Percentiles rank a stretch among this genome's conserved stretches.
Conservation (phyloP, 2,329 filamentous ascomycete species). For the Xylariales sp. region DNA sequence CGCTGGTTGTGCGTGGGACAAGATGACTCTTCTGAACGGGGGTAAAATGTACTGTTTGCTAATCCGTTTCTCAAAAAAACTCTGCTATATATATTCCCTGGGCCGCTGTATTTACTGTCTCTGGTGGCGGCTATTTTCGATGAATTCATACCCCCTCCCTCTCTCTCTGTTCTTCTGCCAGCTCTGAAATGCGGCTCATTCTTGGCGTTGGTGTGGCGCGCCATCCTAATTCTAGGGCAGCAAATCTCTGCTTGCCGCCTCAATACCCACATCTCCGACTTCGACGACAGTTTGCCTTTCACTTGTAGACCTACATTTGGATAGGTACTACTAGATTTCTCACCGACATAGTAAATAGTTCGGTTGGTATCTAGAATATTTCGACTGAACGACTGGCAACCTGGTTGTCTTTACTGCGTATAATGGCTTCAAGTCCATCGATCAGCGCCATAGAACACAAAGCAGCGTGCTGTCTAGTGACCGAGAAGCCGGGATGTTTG, state of each 20-base stretch:
- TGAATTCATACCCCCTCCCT: not conserved
- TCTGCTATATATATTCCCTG: conserved; percentile 16
- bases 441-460: not conserved
- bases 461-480: not conserved
- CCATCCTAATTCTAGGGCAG: not conserved
- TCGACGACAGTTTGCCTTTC: too few species aligned
- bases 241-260: not conserved
- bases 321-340: not conserved
- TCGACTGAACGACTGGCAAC: not conserved
- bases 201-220: not conserved
- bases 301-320: too few species aligned
- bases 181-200: conserved; percentile 9
- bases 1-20: not conserved
- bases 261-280: not conserved
- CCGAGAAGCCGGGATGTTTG: not conserved
- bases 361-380: not conserved
- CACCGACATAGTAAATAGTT: not conserved
- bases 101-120: not conserved
- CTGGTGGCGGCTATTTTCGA: not conserved
- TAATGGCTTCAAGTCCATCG: not conserved
- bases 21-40: not conserved
- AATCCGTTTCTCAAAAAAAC: not conserved
- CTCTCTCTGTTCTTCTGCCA: not conserved
- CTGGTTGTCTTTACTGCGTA: not conserved
- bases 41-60: not conserved